Percentiles rank a stretch among this genome's conserved stretches.
phyloP scores from a whole-genome alignment of 176 grass and related monocot species.

The Phoenix roebelenii region DNA sequence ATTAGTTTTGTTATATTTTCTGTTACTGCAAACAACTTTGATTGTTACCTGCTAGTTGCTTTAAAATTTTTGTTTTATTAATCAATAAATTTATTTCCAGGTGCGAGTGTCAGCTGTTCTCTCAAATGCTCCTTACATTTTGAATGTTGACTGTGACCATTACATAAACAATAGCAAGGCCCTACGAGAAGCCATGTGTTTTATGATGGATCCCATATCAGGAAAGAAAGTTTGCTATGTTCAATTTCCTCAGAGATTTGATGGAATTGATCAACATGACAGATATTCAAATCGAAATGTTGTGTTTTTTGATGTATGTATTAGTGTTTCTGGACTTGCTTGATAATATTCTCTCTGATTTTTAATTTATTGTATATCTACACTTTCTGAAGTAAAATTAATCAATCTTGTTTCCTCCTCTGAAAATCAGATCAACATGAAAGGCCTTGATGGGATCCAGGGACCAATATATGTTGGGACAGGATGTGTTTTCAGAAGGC shows the following conservation, averaged over 20 bases:
- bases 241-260: conserved; percentile 49
- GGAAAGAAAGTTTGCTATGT: conserved; percentile 50
- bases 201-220: conserved; percentile 41
- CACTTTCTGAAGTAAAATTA: neutral
- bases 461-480: conserved; percentile 48
- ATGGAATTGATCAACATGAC: conserved; percentile 45
- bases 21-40: neutral
- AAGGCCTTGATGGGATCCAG: conserved; percentile 45
- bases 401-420: conserved; percentile 1
- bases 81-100: conserved; percentile 15
- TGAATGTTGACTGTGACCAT: conserved; percentile 51
- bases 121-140: conserved; percentile 46
- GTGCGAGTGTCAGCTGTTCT: conserved; percentile 38
- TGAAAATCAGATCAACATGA: conserved; percentile 40
- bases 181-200: conserved; percentile 44
- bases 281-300: conserved; percentile 49
- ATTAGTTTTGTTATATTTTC: neutral
- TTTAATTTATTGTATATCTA: too few relatives aligned
- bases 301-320: conserved; percentile 45
- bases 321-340: neutral
- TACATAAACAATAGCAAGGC: conserved; percentile 50
- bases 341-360: too few relatives aligned
- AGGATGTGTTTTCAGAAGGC: conserved; percentile 40
- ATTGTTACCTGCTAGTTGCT: neutral
- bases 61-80: neutral